phyloP scores from a whole-genome alignment of 2,329 filamentous ascomycete species.

The Neurospora sp. region DNA sequence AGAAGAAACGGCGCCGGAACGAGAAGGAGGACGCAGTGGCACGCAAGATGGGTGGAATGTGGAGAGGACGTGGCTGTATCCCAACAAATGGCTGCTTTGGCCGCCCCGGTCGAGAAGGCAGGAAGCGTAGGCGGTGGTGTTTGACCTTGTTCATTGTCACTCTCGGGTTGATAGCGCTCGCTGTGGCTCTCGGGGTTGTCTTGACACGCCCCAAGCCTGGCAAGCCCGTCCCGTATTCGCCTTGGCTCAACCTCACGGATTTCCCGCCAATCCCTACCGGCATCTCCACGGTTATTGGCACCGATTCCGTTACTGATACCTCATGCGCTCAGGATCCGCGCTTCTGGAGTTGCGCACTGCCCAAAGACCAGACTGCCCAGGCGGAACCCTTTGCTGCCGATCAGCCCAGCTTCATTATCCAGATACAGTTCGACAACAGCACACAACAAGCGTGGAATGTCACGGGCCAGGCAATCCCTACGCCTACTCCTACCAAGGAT shows the following conservation, averaged over 20 bases:
- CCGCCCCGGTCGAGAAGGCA: slow-evolving; percentile 51
- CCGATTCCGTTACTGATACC: slow-evolving; percentile 52
- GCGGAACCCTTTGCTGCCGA: slow-evolving; percentile 54
- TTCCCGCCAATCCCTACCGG: slow-evolving; percentile 84
- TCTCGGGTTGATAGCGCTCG: slow-evolving; percentile 45
- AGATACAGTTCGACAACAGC: slow-evolving; percentile 64
- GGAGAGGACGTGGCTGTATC: slow-evolving; percentile 57
- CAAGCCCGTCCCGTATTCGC: slow-evolving; percentile 28
- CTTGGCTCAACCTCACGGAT: slow-evolving; percentile 76
- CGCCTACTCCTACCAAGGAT: slow-evolving; percentile 16
- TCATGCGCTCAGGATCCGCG: slow-evolving; percentile 64
- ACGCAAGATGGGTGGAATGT: slow-evolving; percentile 48
- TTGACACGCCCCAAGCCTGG: slow-evolving; percentile 33
- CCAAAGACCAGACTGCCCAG: slow-evolving; percentile 63
- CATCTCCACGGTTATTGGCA: slow-evolving; percentile 65
- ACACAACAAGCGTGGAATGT: slow-evolving; percentile 41
- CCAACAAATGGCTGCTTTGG: slow-evolving; percentile 57
- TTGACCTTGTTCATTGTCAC: slow-evolving; percentile 40
- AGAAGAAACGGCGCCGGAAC: slow-evolving; percentile 42
- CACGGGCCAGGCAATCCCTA: slow-evolving; percentile 27
- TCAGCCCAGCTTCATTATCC: slow-evolving; percentile 69
- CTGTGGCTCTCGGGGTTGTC: slow-evolving; percentile 48
- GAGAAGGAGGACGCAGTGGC: slow-evolving; percentile 58
- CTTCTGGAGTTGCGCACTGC: slow-evolving; percentile 78
- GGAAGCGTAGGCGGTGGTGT: slow-evolving; percentile 53